Evolutionary conservation across 2,329 filamentous ascomycete species (phyloP).

Genomic region (Botrytis squamosa): DNA sequence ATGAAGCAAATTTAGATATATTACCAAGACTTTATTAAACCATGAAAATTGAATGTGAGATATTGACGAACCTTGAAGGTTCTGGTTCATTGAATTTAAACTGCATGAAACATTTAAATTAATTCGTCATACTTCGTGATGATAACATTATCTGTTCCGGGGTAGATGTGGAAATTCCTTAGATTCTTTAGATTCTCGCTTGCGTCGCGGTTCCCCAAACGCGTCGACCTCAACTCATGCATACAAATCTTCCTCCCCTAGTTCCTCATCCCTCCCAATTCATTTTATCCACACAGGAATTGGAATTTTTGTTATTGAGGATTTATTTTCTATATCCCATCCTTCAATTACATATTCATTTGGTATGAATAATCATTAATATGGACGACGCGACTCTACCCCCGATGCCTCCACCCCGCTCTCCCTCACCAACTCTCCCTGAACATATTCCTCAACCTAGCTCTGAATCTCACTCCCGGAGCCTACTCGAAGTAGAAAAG

Average conservation of each 20-base stretch:
- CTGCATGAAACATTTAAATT: not conserved
- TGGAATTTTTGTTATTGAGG: not conserved
- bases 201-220: conserved; percentile 23
- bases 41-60: not conserved
- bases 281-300: not conserved
- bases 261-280: not conserved
- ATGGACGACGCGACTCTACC: conserved; percentile 40
- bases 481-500: not conserved
- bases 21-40: not conserved
- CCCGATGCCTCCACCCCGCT: conserved; percentile 29
- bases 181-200: conserved; percentile 16
- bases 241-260: conserved; percentile 5
- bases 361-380: conserved; percentile 22
- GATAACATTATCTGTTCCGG: conserved; percentile 7
- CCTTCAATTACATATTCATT: not conserved
- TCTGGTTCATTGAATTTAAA: not conserved
- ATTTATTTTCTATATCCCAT: not conserved
- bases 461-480: not conserved
- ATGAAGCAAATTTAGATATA: not conserved
- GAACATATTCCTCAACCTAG: not conserved
- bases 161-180: conserved; percentile 15
- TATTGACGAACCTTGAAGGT: not conserved
- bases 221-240: conserved; percentile 18
- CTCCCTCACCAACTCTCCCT: conserved; percentile 28
- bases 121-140: not conserved